Base-by-base conservation (phyloP, 306 rosid species). In the Purshia tridentata region DNA sequence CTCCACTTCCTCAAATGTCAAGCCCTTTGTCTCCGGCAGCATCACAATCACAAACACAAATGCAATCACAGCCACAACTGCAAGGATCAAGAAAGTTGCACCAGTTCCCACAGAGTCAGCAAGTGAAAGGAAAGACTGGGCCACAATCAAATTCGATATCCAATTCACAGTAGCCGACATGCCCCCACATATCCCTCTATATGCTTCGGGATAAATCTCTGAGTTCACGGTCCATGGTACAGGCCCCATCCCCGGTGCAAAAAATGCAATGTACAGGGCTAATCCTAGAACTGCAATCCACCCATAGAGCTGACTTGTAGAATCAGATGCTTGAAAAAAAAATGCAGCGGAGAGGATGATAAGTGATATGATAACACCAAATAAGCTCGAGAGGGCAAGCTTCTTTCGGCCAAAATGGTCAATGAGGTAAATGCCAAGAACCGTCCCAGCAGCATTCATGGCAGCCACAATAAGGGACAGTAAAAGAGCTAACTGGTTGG, bases 151-250 rank as follows among this genome's bases (percentile, higher is more conserved):
- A 80, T 93, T 93, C 15, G 98, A 88, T 62, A 93, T 40, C 98
- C 98, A 93, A 69, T 88, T 86, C 57, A 93, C 94, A 42, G 96
- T 91, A 67, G 98, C 98, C 0, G 98, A 86, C 98, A 93, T 91
- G 57, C 98, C 98, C 18, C 97, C 96, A 14, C 98, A 93, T 16
- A 86, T 68, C 60, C 97, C 98, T 8, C 98, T 72, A 41, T 83
- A 93, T 46, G 89, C 84, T 74, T 93, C 91, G 0, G 98, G 98
- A 70, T 93, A 93, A 72, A 93, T 78, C 86, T 93, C 98, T 0
- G 98, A 93, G 86, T 91, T 93, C 16, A 93, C 88, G 0, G 97
- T 89, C 98, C 98, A 93, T 4, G 98, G 98, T 68, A 93, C 98
- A 0, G 91, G 79, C 16, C 98, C 98, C 98, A 93, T 93, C 57